Base-by-base conservation (phyloP, 805 yeast genomes). In the Cephaloascus fragrans region DNA sequence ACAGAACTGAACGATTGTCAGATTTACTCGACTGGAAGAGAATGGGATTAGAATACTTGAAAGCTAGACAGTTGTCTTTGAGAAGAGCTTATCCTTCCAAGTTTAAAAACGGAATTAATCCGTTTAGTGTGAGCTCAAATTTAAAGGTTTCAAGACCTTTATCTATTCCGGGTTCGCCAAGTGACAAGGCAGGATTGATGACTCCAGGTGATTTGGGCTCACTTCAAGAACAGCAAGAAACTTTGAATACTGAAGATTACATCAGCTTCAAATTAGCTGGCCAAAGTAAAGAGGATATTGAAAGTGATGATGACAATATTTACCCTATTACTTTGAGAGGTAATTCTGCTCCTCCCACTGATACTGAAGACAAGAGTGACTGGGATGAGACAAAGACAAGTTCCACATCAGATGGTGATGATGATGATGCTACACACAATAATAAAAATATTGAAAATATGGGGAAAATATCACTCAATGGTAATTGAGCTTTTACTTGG, bases 151-250 rank as follows among this genome's bases (percentile, higher is more conserved):
- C 96, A 4, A 75, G 96, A 53, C 97, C 97, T 15, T 68, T 90
- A 46, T 83, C 95, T 44, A 97, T 86, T n/a, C 97, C 97, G 1
- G 97, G 97, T 2, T 89, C 97, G 4, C 97, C 98, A 44, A 70
- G 89, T 41, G 86, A 77, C 45, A 69, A 71, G 51, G 59, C 77
- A 12, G 80, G 83, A 15, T 66, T 80, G 49, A 90, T 88, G 96
- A 90, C 98, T 2, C 98, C 98, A 0, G 98, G 98, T 32, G 98
- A 90, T 57, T 72, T 90, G 45, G 98, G 97, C n/a, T 81, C 96
- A 3, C 69, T 93, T 51, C 97, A 89, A 57, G 98, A 90, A 56
- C 85, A 86, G 31, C 77, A 77, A 41, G 85, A 84, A 51, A 68
- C 76, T 2, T 64, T 79, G 42, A 67, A 69, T 46, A 79, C 82